phyloP scores from a whole-genome alignment of 768 basidiomycete species.

The Rhizopogon sp. region DNA sequence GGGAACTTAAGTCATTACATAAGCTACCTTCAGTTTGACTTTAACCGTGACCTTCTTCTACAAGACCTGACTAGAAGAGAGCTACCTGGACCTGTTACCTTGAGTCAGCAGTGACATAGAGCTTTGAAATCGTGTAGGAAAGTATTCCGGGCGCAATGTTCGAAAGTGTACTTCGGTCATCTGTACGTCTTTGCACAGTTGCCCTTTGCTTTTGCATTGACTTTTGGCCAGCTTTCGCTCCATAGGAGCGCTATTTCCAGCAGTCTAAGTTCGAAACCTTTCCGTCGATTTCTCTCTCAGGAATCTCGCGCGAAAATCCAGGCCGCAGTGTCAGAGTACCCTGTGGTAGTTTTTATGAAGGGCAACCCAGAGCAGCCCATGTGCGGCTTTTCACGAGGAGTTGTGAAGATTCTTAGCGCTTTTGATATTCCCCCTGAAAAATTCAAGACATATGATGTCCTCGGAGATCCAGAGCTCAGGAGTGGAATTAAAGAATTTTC shows the following conservation, averaged over 20 bases:
- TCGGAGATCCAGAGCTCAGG: conserved; percentile 81
- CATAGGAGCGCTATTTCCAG: conserved; percentile 26
- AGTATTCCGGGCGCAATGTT: conserved; percentile 30
- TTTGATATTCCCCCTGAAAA: conserved; percentile 79
- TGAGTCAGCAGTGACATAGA: too few species aligned
- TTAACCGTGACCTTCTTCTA: too few species aligned
- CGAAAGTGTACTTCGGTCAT: conserved; percentile 38
- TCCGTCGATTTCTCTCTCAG: conserved; percentile 52
- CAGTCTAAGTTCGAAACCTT: conserved; percentile 1
- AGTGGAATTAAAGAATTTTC: conserved; percentile 93
- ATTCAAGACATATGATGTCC: conserved; percentile 84
- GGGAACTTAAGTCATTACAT: too few species aligned
- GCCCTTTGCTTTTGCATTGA: neutral
- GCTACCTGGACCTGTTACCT: too few species aligned
- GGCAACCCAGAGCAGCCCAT: conserved; percentile 83
- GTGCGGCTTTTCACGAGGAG: conserved; percentile 95
- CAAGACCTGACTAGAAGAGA: too few species aligned
- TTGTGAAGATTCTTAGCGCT: conserved; percentile 82
- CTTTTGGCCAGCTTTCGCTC: conserved; percentile 23
- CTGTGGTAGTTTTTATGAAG: conserved; percentile 98
- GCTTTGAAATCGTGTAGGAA: neutral
- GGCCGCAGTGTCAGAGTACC: conserved; percentile 65
- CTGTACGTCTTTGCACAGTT: conserved; percentile 28
- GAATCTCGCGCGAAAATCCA: conserved; percentile 62
- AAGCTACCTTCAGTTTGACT: too few species aligned